A percentile compares a stretch with the other conserved stretches of the same genome.
Conservation (phyloP, 108 stramenopile species). For the Discostella stelligeroides region DNA sequence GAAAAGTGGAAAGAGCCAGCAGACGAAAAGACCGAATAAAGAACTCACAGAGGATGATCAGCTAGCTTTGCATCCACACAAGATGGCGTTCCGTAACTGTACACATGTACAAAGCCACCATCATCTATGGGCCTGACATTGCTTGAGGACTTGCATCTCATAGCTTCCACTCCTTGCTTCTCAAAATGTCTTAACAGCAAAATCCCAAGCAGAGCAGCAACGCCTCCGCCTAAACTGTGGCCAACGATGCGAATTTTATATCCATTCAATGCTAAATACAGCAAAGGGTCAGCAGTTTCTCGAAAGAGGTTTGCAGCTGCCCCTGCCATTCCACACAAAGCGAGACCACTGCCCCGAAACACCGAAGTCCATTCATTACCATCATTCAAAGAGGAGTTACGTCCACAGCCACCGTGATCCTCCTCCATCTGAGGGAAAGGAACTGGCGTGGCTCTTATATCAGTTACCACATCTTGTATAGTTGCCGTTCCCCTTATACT, state of each 20-base stretch:
- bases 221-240: constrained; percentile 87
- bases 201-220: constrained; percentile 83
- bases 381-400: constrained; percentile 8
- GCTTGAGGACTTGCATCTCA: not conserved
- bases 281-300: constrained; percentile 74
- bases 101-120: constrained; percentile 74
- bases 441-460: constrained; percentile 90
- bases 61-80: constrained; percentile 88
- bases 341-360: constrained; percentile 67
- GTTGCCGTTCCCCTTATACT: constrained; percentile 91
- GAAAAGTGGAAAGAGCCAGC: too few species aligned
- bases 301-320: constrained; percentile 77
- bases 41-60: constrained; percentile 44
- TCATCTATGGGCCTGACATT: constrained; percentile 7
- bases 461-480: constrained; percentile 95
- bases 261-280: constrained; percentile 64
- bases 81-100: constrained; percentile 91
- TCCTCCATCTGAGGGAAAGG: constrained; percentile 69
- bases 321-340: constrained; percentile 85
- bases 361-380: constrained; percentile 77
- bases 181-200: constrained; percentile 69
- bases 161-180: constrained; percentile 9
- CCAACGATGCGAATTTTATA: constrained; percentile 85
- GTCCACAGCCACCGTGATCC: constrained; percentile 36
- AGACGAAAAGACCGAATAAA: too few species aligned